Percentiles rank a stretch among this genome's conserved stretches.
Evolutionary conservation across 352 stramenopile genomes (phyloP).

Genomic region (Globisporangium uncinulatum): DNA sequence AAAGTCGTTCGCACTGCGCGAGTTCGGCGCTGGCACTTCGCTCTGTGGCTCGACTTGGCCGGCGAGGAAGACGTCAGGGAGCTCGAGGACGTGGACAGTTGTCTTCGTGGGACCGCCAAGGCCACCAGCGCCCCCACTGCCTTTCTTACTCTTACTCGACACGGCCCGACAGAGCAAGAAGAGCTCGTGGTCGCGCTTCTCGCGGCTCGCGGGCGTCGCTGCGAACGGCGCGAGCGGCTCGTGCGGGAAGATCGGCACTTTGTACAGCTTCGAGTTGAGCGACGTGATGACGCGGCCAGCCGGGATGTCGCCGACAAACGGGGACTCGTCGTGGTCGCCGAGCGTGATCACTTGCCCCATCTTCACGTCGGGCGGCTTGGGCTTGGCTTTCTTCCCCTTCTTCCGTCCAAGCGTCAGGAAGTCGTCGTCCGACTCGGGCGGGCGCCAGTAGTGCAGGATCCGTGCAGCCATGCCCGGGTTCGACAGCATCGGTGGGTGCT

Average conservation of each 20-base stretch:
- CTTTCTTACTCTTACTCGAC: conserved; percentile 66
- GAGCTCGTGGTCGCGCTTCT: conserved; percentile 45
- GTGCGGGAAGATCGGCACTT: conserved; percentile 76
- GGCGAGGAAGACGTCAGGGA: conserved; percentile 69
- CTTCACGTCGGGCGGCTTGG: conserved; percentile 70
- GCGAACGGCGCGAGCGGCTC: conserved; percentile 51
- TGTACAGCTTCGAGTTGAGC: conserved; percentile 80
- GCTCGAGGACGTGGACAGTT: conserved; percentile 70
- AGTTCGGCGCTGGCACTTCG: conserved; percentile 78
- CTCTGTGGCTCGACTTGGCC: conserved; percentile 82
- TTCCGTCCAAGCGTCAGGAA: conserved; percentile 48
- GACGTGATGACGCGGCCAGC: conserved; percentile 68
- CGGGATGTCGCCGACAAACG: conserved; percentile 79
- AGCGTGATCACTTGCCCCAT: conserved; percentile 83
- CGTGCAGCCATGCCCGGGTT: conserved; percentile 80
- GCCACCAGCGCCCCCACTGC: conserved; percentile 3
- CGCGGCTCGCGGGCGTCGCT: conserved; percentile 25
- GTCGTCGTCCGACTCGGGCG: conserved; percentile 45
- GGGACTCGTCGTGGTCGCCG: conserved; percentile 71
- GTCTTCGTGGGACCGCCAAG: conserved; percentile 40
- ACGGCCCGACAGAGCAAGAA: conserved; percentile 71
- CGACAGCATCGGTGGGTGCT: conserved; percentile 71
- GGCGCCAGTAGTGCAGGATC: conserved; percentile 83
- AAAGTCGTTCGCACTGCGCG: conserved; percentile 74
- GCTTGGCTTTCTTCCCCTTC: conserved; percentile 60